Evolutionary conservation across 225 moss, liverwort and hornwort species (phyloP).

Genomic region (Neckera pumila): DNA sequence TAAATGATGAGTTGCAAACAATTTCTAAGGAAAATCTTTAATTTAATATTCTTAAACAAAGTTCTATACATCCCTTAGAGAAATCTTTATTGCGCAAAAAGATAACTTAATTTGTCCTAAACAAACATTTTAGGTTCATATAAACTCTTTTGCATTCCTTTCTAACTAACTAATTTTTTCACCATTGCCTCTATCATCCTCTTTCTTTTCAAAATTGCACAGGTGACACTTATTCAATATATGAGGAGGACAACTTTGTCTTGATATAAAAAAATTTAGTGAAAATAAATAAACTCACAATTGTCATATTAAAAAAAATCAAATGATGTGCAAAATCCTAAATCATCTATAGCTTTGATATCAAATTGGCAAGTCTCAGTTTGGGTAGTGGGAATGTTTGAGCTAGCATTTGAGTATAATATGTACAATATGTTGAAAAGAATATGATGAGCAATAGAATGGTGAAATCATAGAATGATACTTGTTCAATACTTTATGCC

Average conservation of each 20-base stretch:
- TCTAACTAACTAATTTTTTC: background rate
- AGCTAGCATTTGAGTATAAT: too few relatives aligned
- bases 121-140: background rate
- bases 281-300: background rate
- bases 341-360: background rate
- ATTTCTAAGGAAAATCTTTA: background rate
- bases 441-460: too few relatives aligned
- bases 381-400: too few relatives aligned
- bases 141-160: background rate
- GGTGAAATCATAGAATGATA: too few relatives aligned
- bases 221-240: background rate
- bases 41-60: background rate
- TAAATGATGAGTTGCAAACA: background rate
- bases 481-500: too few relatives aligned
- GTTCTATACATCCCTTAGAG: background rate
- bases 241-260: background rate
- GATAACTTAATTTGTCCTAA: background rate
- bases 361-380: too few relatives aligned
- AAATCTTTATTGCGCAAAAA: background rate
- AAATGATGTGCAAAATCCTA: background rate
- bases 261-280: background rate
- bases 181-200: background rate
- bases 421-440: too few relatives aligned
- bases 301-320: background rate
- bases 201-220: background rate